A percentile compares a stretch with the other conserved stretches of the same genome.
Conservation (phyloP, 805 yeast species). For the Zygotorulaspora florentina region DNA sequence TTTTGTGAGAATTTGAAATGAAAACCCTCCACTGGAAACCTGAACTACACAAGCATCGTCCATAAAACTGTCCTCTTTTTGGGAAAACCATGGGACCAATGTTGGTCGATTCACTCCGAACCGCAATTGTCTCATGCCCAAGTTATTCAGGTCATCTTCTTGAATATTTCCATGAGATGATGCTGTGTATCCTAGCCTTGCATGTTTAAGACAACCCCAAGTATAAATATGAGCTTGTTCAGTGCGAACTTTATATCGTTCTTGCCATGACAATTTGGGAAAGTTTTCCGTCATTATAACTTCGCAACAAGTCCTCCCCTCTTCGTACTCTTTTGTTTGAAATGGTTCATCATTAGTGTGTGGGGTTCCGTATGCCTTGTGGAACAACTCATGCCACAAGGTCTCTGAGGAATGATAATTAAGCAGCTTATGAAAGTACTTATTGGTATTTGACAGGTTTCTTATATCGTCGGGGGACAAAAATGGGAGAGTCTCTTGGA, state of each 20-base stretch:
- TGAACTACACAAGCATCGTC: constrained; percentile 23
- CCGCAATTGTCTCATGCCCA: constrained; percentile 20
- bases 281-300: constrained; percentile 19
- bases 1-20: constrained; percentile 53
- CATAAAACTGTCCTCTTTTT: constrained; percentile 5
- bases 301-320: constrained; percentile 28
- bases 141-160: constrained; percentile 19
- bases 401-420: constrained; percentile 26
- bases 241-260: constrained; percentile 23
- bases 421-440: constrained; percentile 29
- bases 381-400: constrained; percentile 32
- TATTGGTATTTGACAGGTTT: constrained; percentile 32
- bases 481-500: constrained; percentile 30
- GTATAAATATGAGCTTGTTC: constrained; percentile 25
- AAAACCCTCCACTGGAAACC: constrained; percentile 61
- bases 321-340: constrained; percentile 14
- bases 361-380: constrained; percentile 27
- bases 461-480: constrained; percentile 27
- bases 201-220: constrained; percentile 35
- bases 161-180: constrained; percentile 20
- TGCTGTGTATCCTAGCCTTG: constrained; percentile 31
- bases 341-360: constrained; percentile 32
- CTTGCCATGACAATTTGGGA: constrained; percentile 25
- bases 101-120: constrained; percentile 31
- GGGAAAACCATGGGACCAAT: constrained; percentile 28